Evolutionary conservation across 768 basidiomycete genomes (phyloP), one percentile per base, ranked within the genome.

Genomic region (Tephrocybe sp.): DNA sequence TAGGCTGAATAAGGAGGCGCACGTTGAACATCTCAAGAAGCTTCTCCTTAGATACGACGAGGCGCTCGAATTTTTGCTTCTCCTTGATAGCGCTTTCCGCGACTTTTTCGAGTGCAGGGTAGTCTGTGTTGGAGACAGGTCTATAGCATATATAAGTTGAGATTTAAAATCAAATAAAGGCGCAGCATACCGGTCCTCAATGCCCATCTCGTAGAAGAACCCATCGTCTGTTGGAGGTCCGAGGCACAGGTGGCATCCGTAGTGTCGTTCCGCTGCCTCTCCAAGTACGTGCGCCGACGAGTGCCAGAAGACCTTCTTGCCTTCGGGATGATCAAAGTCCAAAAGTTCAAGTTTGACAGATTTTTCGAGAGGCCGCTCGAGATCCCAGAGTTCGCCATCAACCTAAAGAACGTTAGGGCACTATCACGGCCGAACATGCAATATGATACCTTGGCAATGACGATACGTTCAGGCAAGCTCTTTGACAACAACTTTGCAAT

Each of bases 161-260:
- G 13, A 16, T 16, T 9, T 24, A 34, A 5, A 15, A 13, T 18
- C 3, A 10, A 42, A 37, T 21, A 10, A 24, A 4, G 15, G 5
- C 13, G 16, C n/a, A 12, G 52, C 68, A 21, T 47, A 86, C 87
- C 88, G 74, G 51, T 92, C 86, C 30, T 84, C 73, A 57, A 93
- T 92, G 13, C 83, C 84, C 97, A 99, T 98, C 66, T 99, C 97
- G 66, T 99, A 99, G 77, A 97, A 99, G 80, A 99, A 99, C 18
- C 97, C 97, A 6, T 97, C 94, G 23, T 95, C 92, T 2, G 94
- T 93, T 19, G 97, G 97, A 13, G 97, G 97, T 3, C 97, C 97
- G 53, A 97, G 84, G 61, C 94, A 97, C 12, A 99, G 77, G 73
- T 97, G 94, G 66, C 94, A 97, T 33, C 94, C 95, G 65, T 97